Conservation (phyloP, 169 alveolate species). For the Plasmodium knowlesi region DNA sequence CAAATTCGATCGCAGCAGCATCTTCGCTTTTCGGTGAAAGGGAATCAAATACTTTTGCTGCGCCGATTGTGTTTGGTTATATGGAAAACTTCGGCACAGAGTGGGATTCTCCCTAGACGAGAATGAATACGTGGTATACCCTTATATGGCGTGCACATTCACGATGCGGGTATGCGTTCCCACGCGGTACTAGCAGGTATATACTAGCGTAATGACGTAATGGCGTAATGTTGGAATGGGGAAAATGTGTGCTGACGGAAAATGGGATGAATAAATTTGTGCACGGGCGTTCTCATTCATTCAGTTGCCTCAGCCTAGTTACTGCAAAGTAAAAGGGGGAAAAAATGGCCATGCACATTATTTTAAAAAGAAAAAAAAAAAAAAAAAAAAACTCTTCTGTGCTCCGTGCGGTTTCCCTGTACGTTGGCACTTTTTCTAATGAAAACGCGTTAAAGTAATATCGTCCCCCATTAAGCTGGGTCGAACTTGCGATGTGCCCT, state of each 20-base stretch:
- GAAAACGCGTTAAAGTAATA: background rate
- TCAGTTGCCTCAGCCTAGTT: background rate
- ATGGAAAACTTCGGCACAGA: background rate
- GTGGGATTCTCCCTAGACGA: background rate
- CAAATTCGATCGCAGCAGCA: slow-evolving; percentile 13
- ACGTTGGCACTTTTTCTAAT: background rate
- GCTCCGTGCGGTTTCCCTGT: background rate
- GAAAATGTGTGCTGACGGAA: background rate
- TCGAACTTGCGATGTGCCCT: background rate
- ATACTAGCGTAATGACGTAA: background rate
- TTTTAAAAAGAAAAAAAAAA: background rate
- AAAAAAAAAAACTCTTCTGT: background rate
- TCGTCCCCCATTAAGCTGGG: background rate
- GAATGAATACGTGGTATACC: background rate
- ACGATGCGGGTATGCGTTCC: background rate
- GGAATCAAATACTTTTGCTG: background rate
- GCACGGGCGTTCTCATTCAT: background rate
- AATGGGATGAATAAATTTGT: background rate
- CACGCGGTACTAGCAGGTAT: background rate
- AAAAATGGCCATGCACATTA: background rate
- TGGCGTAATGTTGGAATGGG: too few relatives aligned
- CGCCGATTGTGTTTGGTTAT: background rate
- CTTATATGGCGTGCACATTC: background rate
- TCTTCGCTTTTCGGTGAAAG: background rate
- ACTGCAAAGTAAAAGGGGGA: background rate